These are phyloP conservation scores for Coniferiporia sulphurascens DNA, from an alignment of 1,284 basidiomycete species.

Conservation along the genomic window DNA sequence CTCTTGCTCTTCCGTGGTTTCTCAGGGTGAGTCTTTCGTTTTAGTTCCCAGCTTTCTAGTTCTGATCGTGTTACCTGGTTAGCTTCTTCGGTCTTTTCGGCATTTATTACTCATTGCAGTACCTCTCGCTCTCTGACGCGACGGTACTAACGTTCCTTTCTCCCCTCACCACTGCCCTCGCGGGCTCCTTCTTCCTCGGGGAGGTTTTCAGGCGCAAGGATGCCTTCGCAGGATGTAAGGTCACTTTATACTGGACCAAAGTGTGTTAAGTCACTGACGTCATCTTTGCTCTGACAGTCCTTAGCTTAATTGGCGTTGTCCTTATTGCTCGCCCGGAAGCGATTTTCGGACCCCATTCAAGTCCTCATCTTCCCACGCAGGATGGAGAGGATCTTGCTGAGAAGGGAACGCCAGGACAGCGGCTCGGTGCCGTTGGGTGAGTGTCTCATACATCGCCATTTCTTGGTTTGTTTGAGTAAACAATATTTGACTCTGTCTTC, in stretches of 20 bases:
- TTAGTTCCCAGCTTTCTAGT: not conserved
- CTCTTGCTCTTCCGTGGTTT: slow-evolving; percentile 15
- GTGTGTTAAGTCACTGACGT: slow-evolving; percentile 21
- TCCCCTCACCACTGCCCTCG: slow-evolving; percentile 62
- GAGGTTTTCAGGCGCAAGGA: slow-evolving; percentile 60
- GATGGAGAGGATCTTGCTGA: slow-evolving; percentile 22
- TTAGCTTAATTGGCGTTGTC: slow-evolving; percentile 57
- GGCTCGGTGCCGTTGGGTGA: slow-evolving; percentile 50
- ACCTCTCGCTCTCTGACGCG: slow-evolving; percentile 68
- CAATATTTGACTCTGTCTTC: not conserved
- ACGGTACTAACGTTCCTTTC: slow-evolving; percentile 72
- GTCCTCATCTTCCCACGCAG: slow-evolving; percentile 8
- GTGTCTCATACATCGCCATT: slow-evolving; percentile 1
- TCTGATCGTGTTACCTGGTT: not conserved
- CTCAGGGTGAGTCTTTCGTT: slow-evolving; percentile 6
- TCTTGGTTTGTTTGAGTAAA: not conserved
- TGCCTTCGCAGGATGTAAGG: slow-evolving; percentile 56
- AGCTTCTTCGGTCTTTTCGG: slow-evolving; percentile 63
- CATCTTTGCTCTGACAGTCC: slow-evolving; percentile 43
- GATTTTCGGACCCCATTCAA: slow-evolving; percentile 35
- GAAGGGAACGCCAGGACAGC: slow-evolving; percentile 36
- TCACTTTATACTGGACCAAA: not conserved
- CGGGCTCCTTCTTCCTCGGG: slow-evolving; percentile 61
- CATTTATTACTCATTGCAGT: slow-evolving; percentile 65
- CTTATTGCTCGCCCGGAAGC: slow-evolving; percentile 54